These are phyloP conservation scores for Wickerhamomyces chaumierensis DNA, from an alignment of 805 yeast genomes.

Conservation along the genomic window DNA sequence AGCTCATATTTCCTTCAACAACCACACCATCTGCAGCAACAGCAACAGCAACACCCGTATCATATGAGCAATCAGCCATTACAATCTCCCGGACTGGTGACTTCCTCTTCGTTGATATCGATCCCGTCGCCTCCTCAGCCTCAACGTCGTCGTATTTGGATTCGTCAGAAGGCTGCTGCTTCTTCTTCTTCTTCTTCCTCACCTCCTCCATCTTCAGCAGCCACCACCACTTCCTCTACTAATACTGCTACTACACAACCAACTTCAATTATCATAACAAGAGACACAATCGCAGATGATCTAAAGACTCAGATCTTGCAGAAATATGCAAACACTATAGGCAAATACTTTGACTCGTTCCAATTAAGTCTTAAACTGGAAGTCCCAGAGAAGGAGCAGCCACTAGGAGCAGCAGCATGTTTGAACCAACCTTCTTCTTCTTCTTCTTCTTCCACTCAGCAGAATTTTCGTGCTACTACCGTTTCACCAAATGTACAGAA, in stretches of 20 bases:
- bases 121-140: background rate
- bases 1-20: too few relatives aligned
- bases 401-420: slow-evolving; percentile 1
- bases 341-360: slow-evolving; percentile 48
- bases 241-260: slow-evolving; percentile 30
- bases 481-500: too few relatives aligned
- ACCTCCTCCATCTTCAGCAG: too few relatives aligned
- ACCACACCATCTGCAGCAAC: too few relatives aligned
- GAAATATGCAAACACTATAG: slow-evolving; percentile 61
- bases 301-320: slow-evolving; percentile 52
- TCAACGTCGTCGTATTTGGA: background rate
- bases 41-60: too few relatives aligned
- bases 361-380: slow-evolving; percentile 20
- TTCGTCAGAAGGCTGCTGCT: background rate
- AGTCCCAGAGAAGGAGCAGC: slow-evolving; percentile 3
- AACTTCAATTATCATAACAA: slow-evolving; percentile 54
- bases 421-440: background rate
- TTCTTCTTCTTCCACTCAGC: too few relatives aligned
- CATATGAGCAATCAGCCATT: too few relatives aligned
- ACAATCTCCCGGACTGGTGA: too few relatives aligned
- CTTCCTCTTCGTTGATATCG: too few relatives aligned
- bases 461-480: too few relatives aligned
- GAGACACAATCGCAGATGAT: slow-evolving; percentile 69
- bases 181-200: too few relatives aligned
- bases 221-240: too few relatives aligned